A percentile compares a stretch with the other conserved stretches of the same genome.
phyloP scores from a whole-genome alignment of 345 rosid genomes.

The Acer saccharum region DNA sequence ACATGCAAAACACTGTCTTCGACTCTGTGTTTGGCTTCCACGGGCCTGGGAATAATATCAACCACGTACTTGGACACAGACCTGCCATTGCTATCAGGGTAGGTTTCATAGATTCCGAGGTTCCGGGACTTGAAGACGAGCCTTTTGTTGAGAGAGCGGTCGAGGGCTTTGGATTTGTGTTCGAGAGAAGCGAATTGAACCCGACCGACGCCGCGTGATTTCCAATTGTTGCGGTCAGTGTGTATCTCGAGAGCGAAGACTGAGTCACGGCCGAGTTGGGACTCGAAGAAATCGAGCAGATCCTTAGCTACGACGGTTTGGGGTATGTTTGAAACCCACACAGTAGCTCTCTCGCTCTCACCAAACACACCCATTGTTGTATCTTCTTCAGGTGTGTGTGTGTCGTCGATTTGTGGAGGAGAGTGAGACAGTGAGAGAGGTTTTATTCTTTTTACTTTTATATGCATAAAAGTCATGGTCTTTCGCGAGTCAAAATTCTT shows the following conservation, averaged over 20 bases:
- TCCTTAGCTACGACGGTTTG: constrained; percentile 64
- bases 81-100: constrained; percentile 7
- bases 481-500: no score
- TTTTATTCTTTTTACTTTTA: no score
- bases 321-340: constrained; percentile 61
- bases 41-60: constrained; percentile 75
- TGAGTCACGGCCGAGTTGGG: constrained; percentile 61
- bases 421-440: background rate
- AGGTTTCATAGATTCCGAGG: constrained; percentile 57
- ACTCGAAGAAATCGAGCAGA: constrained; percentile 64
- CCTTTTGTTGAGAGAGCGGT: constrained; percentile 42
- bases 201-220: constrained; percentile 74
- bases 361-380: constrained; percentile 16
- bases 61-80: constrained; percentile 19
- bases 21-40: constrained; percentile 37
- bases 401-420: no score
- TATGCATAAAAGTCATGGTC: background rate
- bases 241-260: constrained; percentile 76
- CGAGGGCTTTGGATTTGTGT: constrained; percentile 41
- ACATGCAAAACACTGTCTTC: constrained; percentile 48
- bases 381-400: background rate
- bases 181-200: constrained; percentile 76
- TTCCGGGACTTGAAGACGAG: constrained; percentile 55
- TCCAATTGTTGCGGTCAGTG: constrained; percentile 71
- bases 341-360: constrained; percentile 49